These are phyloP conservation scores for Aurifilum marmelostoma DNA, from an alignment of 2,329 filamentous ascomycete species.

Conservation along the genomic window DNA sequence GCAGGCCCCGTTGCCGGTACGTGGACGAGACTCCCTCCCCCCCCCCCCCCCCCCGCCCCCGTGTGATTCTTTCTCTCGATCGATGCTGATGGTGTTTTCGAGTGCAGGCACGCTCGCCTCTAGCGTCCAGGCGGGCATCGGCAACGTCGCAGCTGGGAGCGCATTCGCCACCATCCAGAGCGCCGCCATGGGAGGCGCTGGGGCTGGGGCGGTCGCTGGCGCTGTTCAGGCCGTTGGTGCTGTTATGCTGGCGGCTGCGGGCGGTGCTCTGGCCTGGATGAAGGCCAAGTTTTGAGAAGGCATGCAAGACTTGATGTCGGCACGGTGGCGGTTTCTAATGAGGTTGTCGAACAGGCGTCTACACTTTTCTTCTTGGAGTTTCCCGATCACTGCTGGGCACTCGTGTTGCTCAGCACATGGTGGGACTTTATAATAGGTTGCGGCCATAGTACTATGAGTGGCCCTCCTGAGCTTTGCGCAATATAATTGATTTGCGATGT, in stretches of 20 bases:
- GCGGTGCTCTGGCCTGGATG: constrained; percentile 11
- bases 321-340: no score
- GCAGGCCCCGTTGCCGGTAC: constrained; percentile 27
- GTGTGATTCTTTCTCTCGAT: neutral
- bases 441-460: neutral
- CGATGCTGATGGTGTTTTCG: neutral
- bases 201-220: constrained; percentile 22
- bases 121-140: constrained; percentile 22
- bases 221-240: constrained; percentile 27
- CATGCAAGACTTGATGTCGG: no score
- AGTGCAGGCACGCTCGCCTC: constrained; percentile 33
- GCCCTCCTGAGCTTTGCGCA: neutral
- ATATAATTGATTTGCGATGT: neutral
- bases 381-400: neutral
- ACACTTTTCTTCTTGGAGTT: neutral
- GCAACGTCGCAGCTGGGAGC: constrained; percentile 31
- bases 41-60: no score
- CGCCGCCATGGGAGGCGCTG: constrained; percentile 34
- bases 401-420: neutral
- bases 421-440: neutral
- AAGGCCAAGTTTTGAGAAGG: no score
- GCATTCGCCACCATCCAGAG: constrained; percentile 32
- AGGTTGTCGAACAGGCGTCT: neutral
- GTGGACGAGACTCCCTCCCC: no score
- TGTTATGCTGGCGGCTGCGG: constrained; percentile 11